These are phyloP conservation scores for Gentiana macrophylla DNA, from an alignment of 257 asterid genomes.

Conservation along the genomic window DNA sequence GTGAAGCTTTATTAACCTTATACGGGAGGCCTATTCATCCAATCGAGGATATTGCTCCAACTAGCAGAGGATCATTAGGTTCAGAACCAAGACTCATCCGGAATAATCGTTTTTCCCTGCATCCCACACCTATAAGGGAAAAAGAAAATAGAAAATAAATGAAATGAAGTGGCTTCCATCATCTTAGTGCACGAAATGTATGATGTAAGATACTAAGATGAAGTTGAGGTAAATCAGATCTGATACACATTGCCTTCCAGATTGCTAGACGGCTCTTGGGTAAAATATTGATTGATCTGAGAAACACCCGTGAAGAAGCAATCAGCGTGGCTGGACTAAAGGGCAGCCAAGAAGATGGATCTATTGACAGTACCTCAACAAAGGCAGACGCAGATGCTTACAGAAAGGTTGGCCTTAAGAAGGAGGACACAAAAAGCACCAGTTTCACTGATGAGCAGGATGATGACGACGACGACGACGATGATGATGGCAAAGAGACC, in stretches of 20 bases:
- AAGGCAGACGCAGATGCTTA: slow-evolving; percentile 50
- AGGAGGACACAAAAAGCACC: slow-evolving; percentile 60
- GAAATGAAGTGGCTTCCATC: no score
- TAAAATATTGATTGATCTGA: slow-evolving; percentile 68
- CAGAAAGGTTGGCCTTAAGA: slow-evolving; percentile 33
- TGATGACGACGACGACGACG: slow-evolving; percentile 24
- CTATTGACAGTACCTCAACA: slow-evolving; percentile 21
- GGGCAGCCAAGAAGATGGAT: slow-evolving; percentile 45
- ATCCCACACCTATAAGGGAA: background rate
- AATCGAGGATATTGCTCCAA: no score
- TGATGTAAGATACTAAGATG: no score
- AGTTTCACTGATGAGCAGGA: slow-evolving; percentile 84
- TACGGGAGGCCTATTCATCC: no score
- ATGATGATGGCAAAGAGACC: slow-evolving; percentile 65
- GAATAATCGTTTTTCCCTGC: background rate
- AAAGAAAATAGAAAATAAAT: background rate
- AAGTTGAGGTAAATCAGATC: no score
- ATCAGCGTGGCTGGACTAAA: slow-evolving; percentile 73
- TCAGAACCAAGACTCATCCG: no score
- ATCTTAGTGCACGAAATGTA: no score
- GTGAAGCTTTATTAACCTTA: no score
- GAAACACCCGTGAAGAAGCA: slow-evolving; percentile 93
- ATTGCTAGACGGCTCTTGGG: slow-evolving; percentile 94
- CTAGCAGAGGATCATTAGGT: no score
- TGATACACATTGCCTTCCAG: slow-evolving; percentile 24